Percentiles rank a stretch among this genome's conserved stretches.
These are phyloP conservation scores for Monoraphidium neglectum DNA, from an alignment of 139 green algal genomes.

Conservation along the genomic window DNA sequence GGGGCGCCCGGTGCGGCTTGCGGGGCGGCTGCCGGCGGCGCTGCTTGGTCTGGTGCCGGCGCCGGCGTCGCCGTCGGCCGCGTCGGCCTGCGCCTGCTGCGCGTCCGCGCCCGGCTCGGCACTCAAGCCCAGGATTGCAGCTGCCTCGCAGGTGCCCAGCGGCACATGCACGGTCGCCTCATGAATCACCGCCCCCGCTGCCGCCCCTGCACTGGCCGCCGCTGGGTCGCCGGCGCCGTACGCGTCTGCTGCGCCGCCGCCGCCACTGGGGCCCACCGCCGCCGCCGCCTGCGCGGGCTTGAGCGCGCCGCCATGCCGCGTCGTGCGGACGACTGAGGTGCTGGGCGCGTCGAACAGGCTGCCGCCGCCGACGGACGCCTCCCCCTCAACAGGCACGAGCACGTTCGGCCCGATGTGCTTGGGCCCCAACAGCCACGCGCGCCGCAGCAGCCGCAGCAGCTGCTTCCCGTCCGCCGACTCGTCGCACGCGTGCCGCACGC, in stretches of 20 bases:
- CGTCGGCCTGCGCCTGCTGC: background rate
- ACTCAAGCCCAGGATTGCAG: background rate
- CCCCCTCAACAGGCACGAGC: conserved; percentile 54
- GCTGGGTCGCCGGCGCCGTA: too few relatives aligned
- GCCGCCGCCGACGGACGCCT: background rate
- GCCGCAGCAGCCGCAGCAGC: conserved; percentile 41
- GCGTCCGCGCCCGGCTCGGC: background rate
- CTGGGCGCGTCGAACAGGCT: conserved; percentile 57
- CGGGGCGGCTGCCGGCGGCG: background rate
- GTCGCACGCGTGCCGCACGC: too few relatives aligned
- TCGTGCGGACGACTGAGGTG: conserved; percentile 27
- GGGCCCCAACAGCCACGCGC: conserved; percentile 87
- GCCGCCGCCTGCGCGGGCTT: conserved; percentile 5
- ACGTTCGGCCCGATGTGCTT: conserved; percentile 81
- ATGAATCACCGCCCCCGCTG: background rate
- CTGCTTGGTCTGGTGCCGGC: background rate
- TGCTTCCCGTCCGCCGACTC: conserved; percentile 13
- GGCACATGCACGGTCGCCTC: background rate
- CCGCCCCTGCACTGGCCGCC: too few relatives aligned
- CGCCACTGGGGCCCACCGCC: background rate
- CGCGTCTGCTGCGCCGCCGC: background rate
- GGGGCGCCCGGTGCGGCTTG: background rate
- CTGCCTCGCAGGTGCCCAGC: background rate
- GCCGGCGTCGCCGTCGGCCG: background rate
- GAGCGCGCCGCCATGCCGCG: background rate